These are phyloP conservation scores for Cryphonectria carpinicola DNA, from an alignment of 2,329 filamentous ascomycete genomes.

Conservation along the genomic window DNA sequence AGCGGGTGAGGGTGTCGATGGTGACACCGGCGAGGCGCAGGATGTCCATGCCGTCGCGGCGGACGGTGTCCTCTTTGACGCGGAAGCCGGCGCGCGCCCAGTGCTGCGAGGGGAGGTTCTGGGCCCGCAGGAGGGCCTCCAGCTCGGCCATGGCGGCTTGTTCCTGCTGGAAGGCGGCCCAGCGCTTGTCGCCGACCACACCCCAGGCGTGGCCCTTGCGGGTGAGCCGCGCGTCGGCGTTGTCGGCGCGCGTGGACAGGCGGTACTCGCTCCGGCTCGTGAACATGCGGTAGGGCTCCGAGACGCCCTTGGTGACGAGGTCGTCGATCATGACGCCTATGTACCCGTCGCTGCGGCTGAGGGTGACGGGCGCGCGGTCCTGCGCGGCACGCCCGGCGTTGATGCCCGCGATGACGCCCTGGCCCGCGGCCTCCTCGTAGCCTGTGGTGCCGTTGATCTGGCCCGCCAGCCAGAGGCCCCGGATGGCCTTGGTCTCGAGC, in stretches of 20 bases:
- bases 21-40: conserved; percentile 68
- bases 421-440: conserved; percentile 95
- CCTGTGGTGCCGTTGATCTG: conserved; percentile 99
- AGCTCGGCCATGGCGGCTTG: conserved; percentile 70
- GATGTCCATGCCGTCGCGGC: conserved; percentile 77
- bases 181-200: conserved; percentile 78
- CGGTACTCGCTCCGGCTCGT: conserved; percentile 94
- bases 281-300: conserved; percentile 98
- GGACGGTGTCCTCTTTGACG: conserved; percentile 66
- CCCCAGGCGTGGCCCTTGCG: conserved; percentile 75
- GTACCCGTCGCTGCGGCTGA: conserved; percentile 87
- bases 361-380: conserved; percentile 64
- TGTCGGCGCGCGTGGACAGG: conserved; percentile 89
- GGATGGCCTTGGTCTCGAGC: conserved; percentile 90
- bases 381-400: conserved; percentile 86
- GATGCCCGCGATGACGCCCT: conserved; percentile 89
- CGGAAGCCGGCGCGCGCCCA: conserved; percentile 75
- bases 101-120: conserved; percentile 60
- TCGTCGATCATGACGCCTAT: conserved; percentile 99
- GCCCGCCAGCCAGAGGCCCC: conserved; percentile 86
- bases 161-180: conserved; percentile 70
- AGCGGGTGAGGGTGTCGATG: conserved; percentile 58
- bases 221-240: conserved; percentile 88
- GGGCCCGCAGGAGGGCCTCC: conserved; percentile 60
- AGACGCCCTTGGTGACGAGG: conserved; percentile 93